Evolutionary conservation across 2,329 filamentous ascomycete genomes (phyloP).

Genomic region (Exophiala sideris): DNA sequence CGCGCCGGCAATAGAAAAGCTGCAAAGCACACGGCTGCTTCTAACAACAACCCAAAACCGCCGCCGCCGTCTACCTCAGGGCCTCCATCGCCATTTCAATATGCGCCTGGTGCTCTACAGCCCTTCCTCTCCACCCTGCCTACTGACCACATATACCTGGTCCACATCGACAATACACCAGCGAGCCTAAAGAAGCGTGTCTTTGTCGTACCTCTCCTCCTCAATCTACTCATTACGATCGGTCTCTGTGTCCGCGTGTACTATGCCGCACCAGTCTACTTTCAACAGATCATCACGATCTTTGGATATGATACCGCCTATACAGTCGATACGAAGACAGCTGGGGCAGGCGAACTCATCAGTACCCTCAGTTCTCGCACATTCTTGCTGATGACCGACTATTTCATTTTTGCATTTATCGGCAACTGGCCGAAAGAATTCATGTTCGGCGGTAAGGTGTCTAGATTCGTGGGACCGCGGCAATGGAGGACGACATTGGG

Average conservation of each 20-base stretch:
- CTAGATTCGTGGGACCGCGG: conserved; percentile 58
- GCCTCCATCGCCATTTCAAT: conserved; percentile 24
- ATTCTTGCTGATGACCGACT: conserved; percentile 69
- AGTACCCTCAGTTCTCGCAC: conserved; percentile 60
- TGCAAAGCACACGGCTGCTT: conserved; percentile 6
- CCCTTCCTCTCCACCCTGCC: conserved; percentile 64
- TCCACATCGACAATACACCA: conserved; percentile 73
- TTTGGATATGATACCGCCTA: conserved; percentile 65
- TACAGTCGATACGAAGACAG: conserved; percentile 58
- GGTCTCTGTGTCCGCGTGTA: conserved; percentile 68
- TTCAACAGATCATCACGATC: conserved; percentile 60
- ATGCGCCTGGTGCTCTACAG: conserved; percentile 19
- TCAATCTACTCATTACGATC: conserved; percentile 67
- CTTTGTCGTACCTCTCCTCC: conserved; percentile 71
- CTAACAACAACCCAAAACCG: conserved; percentile 2
- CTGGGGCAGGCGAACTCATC: conserved; percentile 56
- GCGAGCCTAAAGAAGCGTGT: conserved; percentile 73
- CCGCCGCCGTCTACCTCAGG: conserved; percentile 3
- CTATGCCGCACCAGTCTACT: conserved; percentile 70
- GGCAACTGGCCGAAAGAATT: conserved; percentile 74
- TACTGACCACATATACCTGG: conserved; percentile 71
- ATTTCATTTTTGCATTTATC: conserved; percentile 63
- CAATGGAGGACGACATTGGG: conserved; percentile 72
- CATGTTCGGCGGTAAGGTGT: conserved; percentile 56
- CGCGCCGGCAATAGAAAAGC: conserved; percentile 16